Conservation (phyloP, 1,139 yeast genomes). For the Nadsonia commutata region DNA sequence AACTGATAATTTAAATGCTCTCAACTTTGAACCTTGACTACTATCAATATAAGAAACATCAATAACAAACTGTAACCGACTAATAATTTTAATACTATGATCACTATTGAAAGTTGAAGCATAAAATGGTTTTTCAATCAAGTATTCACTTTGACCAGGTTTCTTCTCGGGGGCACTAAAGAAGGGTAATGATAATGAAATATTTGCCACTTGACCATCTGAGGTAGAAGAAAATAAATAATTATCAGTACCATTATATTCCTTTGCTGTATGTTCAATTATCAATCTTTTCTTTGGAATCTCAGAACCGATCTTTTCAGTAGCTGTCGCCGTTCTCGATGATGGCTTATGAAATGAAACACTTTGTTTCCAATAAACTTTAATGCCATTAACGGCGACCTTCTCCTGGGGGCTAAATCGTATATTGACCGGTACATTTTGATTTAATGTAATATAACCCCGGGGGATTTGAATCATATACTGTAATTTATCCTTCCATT, state of each 20-base stretch:
- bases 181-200: no score
- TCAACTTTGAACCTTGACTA: not conserved
- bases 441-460: not conserved
- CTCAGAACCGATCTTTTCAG: not conserved
- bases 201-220: no score
- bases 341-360: not conserved
- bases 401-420: not conserved
- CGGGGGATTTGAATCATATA: not conserved
- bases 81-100: not conserved
- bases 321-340: not conserved
- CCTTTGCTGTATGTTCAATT: not conserved
- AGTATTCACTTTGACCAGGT: no score
- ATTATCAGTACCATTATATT: not conserved
- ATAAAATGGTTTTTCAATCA: not conserved
- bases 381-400: not conserved
- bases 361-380: not conserved
- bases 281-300: not conserved
- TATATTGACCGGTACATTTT: not conserved
- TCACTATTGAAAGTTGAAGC: not conserved
- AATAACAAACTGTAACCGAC: not conserved
- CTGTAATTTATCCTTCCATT: not conserved
- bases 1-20: not conserved
- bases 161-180: no score
- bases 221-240: no score
- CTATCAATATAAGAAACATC: not conserved